Percentiles rank a stretch among this genome's conserved stretches.
Evolutionary conservation across 2,329 filamentous ascomycete species (phyloP).

Genomic region (Sordariomycetes sp.): DNA sequence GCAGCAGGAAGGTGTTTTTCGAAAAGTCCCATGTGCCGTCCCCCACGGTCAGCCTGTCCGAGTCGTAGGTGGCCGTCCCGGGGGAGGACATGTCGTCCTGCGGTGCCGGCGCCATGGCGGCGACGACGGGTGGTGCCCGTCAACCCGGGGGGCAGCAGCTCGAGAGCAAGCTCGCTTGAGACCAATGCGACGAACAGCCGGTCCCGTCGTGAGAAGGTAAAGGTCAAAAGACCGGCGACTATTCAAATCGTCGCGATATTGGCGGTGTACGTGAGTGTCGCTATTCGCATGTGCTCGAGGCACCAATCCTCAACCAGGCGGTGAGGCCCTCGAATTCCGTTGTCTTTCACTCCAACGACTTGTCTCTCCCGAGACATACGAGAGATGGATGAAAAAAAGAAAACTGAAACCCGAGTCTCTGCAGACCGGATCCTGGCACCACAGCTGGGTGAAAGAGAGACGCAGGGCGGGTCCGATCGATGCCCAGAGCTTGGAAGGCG

Average conservation of each 20-base stretch:
- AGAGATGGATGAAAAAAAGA: neutral
- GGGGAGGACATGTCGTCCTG: conserved; percentile 50
- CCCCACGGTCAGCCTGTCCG: conserved; percentile 61
- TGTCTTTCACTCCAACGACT: neutral
- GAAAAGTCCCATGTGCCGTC: conserved; percentile 75
- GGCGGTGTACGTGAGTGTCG: neutral
- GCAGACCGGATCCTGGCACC: neutral
- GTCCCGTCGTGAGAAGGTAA: neutral
- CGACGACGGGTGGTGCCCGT: conserved; percentile 12
- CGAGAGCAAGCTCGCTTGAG: neutral
- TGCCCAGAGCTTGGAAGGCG: neutral
- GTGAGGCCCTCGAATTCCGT: neutral
- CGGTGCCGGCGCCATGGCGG: conserved; percentile 46
- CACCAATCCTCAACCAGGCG: no score
- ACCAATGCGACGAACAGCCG: neutral
- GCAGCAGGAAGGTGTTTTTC: conserved; percentile 65
- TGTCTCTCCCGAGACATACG: neutral
- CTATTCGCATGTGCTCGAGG: neutral
- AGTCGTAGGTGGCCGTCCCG: conserved; percentile 60
- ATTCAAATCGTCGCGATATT: neutral
- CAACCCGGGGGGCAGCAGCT: neutral
- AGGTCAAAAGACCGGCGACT: neutral
- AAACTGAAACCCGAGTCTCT: neutral
- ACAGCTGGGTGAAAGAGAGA: neutral
- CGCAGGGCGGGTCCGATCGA: neutral